Evolutionary conservation across 345 rosid genomes (phyloP), one percentile per base, ranked within the genome.

Genomic region (Schrenkiella parvula): DNA sequence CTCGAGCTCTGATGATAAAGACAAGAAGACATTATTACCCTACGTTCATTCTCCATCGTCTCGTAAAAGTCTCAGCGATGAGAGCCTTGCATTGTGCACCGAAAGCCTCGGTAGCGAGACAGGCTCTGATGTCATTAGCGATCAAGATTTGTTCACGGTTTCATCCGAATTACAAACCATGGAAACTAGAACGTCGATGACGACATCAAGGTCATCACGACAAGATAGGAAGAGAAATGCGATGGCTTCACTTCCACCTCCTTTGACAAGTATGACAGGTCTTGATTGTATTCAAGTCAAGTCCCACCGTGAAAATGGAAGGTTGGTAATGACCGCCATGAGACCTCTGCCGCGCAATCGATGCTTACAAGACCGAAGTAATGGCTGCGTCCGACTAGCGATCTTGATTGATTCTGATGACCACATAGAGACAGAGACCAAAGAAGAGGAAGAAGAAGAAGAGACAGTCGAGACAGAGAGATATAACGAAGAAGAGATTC

Each of bases 71-170:
- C 86, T 93, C 2, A 88, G 91, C 34, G 85, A 85, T 32, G 85
- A 80, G 79, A 91, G 98, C 83, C 38, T 93, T 74, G 87, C 85
- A 78, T 57, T 93, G 34, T 93, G 97, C 70, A 93, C 98, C 4
- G 97, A 93, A 70, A 87, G 79, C 64, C 80, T 93, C 8, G 97
- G 98, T 2, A 86, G 82, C 42, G 98, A 93, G 79, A 87, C 91
- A 0, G 97, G 98, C 4, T 85, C 84, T 57, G 89, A 87, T 48
- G 70, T 78, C 28, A 51, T 55, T 10, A 80, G 79, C 7, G 77
- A 68, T 31, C 68, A 64, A 66, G 58, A 78, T 39, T 76, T 84
- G 77, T 70, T 80, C 26, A 41, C 72, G 54, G 51, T 70, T 13
- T 65, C 86, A 18, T 73, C 44, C 15, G 81, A 71, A 69, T 70